Base-by-base conservation (phyloP, 2,329 filamentous ascomycete species). In the Mycocentrospora acerina region DNA sequence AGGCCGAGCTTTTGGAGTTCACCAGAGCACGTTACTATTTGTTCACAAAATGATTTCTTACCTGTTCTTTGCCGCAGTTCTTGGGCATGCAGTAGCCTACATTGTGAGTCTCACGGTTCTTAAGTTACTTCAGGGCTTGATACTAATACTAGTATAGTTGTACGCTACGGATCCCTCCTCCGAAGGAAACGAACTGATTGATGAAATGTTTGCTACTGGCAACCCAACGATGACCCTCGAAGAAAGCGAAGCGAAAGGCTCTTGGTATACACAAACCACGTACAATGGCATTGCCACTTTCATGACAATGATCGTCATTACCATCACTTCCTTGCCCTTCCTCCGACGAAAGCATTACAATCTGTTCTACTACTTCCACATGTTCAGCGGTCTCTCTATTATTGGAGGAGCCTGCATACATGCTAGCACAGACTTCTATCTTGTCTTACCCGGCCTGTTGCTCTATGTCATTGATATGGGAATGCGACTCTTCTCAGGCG, bases 381-480 rank as follows among this genome's bases (percentile, higher is more conserved):
- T 7, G 4, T 16, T 35, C 12, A 17, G 33, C 25, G 15, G 33
- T 18, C 17, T 17, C 24, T 35, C 33, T 4, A 35, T 35, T 25
- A 16, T 35, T 16, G 25, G 16, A n/a, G 33, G 33, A 28, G 33
- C 33, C 24, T 27, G 24, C 25, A 19, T 35, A 16, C 33, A 35
- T 25, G 33, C 33, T 25, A 35, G 33, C 16, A 35, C 33, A 13
- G 33, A 35, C 17, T 35, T 35, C 16, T 35, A 35, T 17, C 24
- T 28, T 13, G 24, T 29, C 8, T 29, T 35, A 8, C 33, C 33
- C 13, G 33, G 33, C 24, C 25, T 35, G 11, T 35, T 29, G 6
- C 33, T 35, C 24, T 35, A 18, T 5, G n/a, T 29, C 9, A 29
- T 35, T 15, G 33, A 35, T 13, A 13, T 27, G 16, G 24, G 18